Percentiles rank a stretch among this genome's conserved stretches.
Conservation (phyloP, 805 yeast species). For the Suhomyces faveliae region DNA sequence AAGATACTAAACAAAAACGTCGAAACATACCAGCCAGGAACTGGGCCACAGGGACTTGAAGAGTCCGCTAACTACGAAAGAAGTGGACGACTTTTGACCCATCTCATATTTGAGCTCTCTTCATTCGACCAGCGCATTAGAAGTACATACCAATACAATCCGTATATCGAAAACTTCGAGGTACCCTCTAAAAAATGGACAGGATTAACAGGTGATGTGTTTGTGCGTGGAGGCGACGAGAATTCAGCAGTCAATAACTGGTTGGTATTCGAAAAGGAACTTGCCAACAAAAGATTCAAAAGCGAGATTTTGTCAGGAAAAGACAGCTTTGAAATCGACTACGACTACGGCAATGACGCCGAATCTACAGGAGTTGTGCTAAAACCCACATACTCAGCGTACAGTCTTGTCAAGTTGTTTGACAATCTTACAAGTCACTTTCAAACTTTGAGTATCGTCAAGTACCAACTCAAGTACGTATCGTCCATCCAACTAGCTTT, state of each 20-base stretch:
- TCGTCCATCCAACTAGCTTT: slow-evolving; percentile 57
- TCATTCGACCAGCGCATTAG: slow-evolving; percentile 55
- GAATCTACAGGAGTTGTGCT: slow-evolving; percentile 8
- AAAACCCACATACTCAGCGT: slow-evolving; percentile 62
- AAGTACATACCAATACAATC: slow-evolving; percentile 46
- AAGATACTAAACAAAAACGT: slow-evolving; percentile 18
- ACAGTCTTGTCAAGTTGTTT: slow-evolving; percentile 54
- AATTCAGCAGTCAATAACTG: slow-evolving; percentile 42
- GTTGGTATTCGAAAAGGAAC: slow-evolving; percentile 52
- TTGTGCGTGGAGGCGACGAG: slow-evolving; percentile 28
- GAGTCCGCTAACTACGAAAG: slow-evolving; percentile 25
- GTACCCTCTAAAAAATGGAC: slow-evolving; percentile 40
- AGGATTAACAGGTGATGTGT: slow-evolving; percentile 46
- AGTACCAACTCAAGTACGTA: slow-evolving; percentile 55
- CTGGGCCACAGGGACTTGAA: neutral
- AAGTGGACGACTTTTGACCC: slow-evolving; percentile 52
- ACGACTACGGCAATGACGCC: slow-evolving; percentile 36
- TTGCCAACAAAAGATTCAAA: slow-evolving; percentile 51
- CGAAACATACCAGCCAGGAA: neutral
- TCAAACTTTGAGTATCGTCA: slow-evolving; percentile 47
- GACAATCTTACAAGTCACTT: slow-evolving; percentile 57
- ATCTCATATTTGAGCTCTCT: slow-evolving; percentile 56
- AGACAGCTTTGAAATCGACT: slow-evolving; percentile 58
- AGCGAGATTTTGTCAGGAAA: slow-evolving; percentile 46
- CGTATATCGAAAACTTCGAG: slow-evolving; percentile 25